phyloP scores from a whole-genome alignment of 805 yeast species.

The Teunomyces lycoperdinae region DNA sequence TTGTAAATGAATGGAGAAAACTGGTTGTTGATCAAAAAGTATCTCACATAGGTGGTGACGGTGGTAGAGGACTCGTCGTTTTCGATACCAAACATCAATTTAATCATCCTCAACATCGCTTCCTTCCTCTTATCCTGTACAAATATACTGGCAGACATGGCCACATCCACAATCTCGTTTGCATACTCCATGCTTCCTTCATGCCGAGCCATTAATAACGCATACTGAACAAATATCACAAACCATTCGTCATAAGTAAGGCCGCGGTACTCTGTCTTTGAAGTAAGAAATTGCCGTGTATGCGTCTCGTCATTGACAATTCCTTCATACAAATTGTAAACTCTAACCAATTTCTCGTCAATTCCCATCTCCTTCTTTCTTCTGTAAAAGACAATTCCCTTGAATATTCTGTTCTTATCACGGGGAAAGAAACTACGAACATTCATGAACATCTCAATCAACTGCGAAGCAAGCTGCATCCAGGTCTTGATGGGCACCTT shows the following conservation, averaged over 20 bases:
- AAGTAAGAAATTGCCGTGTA: constrained; percentile 38
- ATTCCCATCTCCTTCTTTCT: constrained; percentile 61
- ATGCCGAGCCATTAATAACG: constrained; percentile 61
- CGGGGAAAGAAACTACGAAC: constrained; percentile 77
- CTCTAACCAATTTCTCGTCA: constrained; percentile 69
- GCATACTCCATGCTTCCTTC: constrained; percentile 61
- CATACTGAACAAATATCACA: constrained; percentile 73
- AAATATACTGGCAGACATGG: constrained; percentile 77
- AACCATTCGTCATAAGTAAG: constrained; percentile 81
- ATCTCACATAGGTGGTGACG: constrained; percentile 58
- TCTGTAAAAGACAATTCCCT: constrained; percentile 62
- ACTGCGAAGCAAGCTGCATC: constrained; percentile 79
- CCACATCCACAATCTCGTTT: constrained; percentile 59
- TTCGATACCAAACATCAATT: constrained; percentile 53
- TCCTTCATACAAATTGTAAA: constrained; percentile 64
- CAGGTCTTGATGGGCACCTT: constrained; percentile 69
- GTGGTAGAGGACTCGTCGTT: constrained; percentile 49
- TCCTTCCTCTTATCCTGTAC: constrained; percentile 60
- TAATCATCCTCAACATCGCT: constrained; percentile 59
- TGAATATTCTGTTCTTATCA: constrained; percentile 67
- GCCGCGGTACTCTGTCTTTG: constrained; percentile 68
- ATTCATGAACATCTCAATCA: constrained; percentile 77
- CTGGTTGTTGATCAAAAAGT: constrained; percentile 64
- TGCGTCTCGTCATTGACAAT: constrained; percentile 28
- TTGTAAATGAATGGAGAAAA: constrained; percentile 69